A percentile compares a stretch with the other conserved stretches of the same genome.
Evolutionary conservation across 1,284 basidiomycete species (phyloP).

Genomic region (Tylopilus orsonianus): DNA sequence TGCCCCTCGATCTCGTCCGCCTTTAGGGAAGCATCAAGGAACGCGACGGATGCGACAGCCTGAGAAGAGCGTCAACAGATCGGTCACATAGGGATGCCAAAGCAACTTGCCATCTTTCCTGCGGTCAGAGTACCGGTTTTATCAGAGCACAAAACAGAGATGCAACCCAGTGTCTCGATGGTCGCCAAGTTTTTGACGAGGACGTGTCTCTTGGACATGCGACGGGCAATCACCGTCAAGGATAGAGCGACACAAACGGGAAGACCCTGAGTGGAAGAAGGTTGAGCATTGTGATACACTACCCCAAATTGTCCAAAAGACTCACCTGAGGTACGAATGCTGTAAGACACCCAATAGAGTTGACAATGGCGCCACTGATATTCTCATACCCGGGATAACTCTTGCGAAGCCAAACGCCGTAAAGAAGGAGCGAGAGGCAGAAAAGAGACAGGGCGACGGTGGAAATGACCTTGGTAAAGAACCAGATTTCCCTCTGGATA

Average conservation of each 20-base stretch:
- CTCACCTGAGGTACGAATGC: constrained; percentile 50
- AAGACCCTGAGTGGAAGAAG: constrained; percentile 38
- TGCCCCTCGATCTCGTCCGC: constrained; percentile 31
- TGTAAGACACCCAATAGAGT: constrained; percentile 49
- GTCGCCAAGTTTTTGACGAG: constrained; percentile 61
- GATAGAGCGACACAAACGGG: constrained; percentile 51
- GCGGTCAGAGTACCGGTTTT: constrained; percentile 52
- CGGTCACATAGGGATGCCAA: background rate
- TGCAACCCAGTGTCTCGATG: constrained; percentile 59
- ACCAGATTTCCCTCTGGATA: constrained; percentile 49
- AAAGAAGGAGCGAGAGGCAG: constrained; percentile 41
- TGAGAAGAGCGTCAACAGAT: constrained; percentile 7
- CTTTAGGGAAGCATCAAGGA: constrained; percentile 39
- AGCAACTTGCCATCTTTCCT: constrained; percentile 37
- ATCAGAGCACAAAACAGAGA: constrained; percentile 58
- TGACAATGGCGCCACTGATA: constrained; percentile 42
- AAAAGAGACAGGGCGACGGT: constrained; percentile 42
- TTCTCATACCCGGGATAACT: constrained; percentile 39
- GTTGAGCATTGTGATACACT: background rate
- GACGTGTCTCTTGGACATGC: constrained; percentile 51
- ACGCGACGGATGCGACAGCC: constrained; percentile 44
- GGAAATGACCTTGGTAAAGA: constrained; percentile 50
- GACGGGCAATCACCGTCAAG: constrained; percentile 49
- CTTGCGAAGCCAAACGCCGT: constrained; percentile 45
- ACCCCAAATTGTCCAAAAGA: background rate